Conservation (phyloP, 23 red algal genomes). For the Gracilariopsis chorda region DNA sequence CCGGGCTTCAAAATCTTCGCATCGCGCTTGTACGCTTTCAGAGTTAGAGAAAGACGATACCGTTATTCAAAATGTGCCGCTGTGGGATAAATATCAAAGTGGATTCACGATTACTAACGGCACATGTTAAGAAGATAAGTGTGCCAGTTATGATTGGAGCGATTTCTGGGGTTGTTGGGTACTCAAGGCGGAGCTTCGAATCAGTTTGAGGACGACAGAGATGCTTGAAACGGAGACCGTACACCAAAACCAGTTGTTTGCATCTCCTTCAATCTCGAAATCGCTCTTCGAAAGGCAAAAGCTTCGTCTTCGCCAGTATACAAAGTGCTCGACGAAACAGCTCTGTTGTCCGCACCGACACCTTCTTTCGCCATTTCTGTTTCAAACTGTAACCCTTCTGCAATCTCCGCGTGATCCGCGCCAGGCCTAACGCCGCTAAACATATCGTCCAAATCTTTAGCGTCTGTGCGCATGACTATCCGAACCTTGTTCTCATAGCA, state of each 20-base stretch:
- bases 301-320: conserved; percentile 69
- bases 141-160: no score
- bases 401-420: conserved; percentile 11
- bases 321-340: conserved; percentile 22
- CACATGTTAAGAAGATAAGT: no score
- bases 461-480: conserved; percentile 46
- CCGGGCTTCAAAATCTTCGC: no score
- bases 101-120: no score
- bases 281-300: conserved; percentile 52
- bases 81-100: no score
- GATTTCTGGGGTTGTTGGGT: no score
- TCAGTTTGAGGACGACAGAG: no score
- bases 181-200: no score
- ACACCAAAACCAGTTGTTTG: conserved; percentile 30
- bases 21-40: no score
- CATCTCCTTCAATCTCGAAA: conserved; percentile 71
- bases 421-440: conserved; percentile 40
- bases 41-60: no score
- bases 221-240: conserved; percentile 10
- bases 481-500: conserved; percentile 86
- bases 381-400: conserved; percentile 68
- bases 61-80: no score
- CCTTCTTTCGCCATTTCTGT: conserved; percentile 57
- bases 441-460: conserved; percentile 32
- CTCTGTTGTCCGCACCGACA: conserved; percentile 46